Evolutionary conservation across 352 stramenopile genomes (phyloP).

Genomic region (Thraustotheca clavata): DNA sequence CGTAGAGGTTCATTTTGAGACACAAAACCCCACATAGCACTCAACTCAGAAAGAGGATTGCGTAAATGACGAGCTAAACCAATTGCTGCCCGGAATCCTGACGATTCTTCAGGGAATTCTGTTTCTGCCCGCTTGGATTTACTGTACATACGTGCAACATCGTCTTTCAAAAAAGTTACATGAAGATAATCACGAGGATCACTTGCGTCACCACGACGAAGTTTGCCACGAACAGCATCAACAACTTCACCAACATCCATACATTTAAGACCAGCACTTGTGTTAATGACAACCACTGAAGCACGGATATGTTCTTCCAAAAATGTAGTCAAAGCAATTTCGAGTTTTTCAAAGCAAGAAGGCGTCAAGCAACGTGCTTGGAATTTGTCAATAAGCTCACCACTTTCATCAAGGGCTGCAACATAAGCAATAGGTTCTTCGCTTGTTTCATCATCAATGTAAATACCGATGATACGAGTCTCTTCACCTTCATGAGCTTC

Average conservation of each 20-base stretch:
- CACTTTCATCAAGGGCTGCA: conserved; percentile 77
- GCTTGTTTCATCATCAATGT: conserved; percentile 57
- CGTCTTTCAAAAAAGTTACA: conserved; percentile 83
- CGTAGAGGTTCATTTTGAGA: conserved; percentile 67
- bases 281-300: conserved; percentile 82
- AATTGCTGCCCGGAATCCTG: conserved; percentile 68
- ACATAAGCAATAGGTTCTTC: conserved; percentile 52
- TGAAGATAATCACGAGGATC: conserved; percentile 80
- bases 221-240: conserved; percentile 64
- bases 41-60: conserved; percentile 77
- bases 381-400: conserved; percentile 80
- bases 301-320: conserved; percentile 71
- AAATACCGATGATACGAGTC: conserved; percentile 81
- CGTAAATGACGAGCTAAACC: conserved; percentile 70
- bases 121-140: conserved; percentile 72
- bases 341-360: conserved; percentile 24
- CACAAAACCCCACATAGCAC: conserved; percentile 80
- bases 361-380: conserved; percentile 75
- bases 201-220: conserved; percentile 56
- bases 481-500: conserved; percentile 68
- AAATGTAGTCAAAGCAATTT: conserved; percentile 53
- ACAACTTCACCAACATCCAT: conserved; percentile 86
- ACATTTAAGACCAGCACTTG: conserved; percentile 82
- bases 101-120: conserved; percentile 79
- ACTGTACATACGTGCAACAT: conserved; percentile 83